phyloP scores from a whole-genome alignment of 2,329 filamentous ascomycete genomes.

The Pseudopyrenochaeta lycopersici region DNA sequence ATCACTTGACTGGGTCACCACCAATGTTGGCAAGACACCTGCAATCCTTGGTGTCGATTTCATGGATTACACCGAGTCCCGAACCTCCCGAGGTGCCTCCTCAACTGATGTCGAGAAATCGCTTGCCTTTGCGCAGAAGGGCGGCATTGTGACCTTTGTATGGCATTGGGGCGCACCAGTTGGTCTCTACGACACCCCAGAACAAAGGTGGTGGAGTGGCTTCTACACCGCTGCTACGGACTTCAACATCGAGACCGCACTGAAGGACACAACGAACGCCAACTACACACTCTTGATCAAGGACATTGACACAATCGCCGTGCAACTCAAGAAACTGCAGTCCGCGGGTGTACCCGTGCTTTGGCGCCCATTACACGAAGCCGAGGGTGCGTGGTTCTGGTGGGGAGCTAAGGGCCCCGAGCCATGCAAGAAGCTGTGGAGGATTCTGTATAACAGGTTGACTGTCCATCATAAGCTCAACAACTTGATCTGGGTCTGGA shows the following conservation, averaged over 20 bases:
- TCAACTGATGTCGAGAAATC: slow-evolving; percentile 58
- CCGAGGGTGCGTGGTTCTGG: slow-evolving; percentile 63
- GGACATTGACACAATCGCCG: slow-evolving; percentile 60
- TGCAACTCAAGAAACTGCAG: slow-evolving; percentile 56
- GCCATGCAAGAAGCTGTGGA: slow-evolving; percentile 56
- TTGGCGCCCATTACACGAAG: slow-evolving; percentile 61
- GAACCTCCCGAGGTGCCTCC: slow-evolving; percentile 54
- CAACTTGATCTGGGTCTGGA: slow-evolving; percentile 63
- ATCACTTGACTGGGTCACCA: slow-evolving; percentile 55
- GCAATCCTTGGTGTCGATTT: slow-evolving; percentile 58
- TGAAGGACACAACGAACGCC: slow-evolving; percentile 53
- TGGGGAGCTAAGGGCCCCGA: slow-evolving; percentile 61
- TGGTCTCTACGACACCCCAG: slow-evolving; percentile 58
- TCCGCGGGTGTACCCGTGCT: slow-evolving; percentile 57
- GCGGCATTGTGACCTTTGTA: slow-evolving; percentile 58
- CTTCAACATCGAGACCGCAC: slow-evolving; percentile 57
- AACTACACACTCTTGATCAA: slow-evolving; percentile 60
- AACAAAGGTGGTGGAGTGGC: slow-evolving; percentile 59
- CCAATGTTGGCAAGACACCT: slow-evolving; percentile 58
- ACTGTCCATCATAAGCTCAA: slow-evolving; percentile 56
- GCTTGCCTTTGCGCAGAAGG: slow-evolving; percentile 54
- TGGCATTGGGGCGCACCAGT: slow-evolving; percentile 62
- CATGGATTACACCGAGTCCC: slow-evolving; percentile 61
- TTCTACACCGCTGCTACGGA: slow-evolving; percentile 62
- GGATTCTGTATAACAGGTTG: slow-evolving; percentile 56